These are phyloP conservation scores for Pythium apleroticum DNA, from an alignment of 352 stramenopile genomes.

Conservation along the genomic window DNA sequence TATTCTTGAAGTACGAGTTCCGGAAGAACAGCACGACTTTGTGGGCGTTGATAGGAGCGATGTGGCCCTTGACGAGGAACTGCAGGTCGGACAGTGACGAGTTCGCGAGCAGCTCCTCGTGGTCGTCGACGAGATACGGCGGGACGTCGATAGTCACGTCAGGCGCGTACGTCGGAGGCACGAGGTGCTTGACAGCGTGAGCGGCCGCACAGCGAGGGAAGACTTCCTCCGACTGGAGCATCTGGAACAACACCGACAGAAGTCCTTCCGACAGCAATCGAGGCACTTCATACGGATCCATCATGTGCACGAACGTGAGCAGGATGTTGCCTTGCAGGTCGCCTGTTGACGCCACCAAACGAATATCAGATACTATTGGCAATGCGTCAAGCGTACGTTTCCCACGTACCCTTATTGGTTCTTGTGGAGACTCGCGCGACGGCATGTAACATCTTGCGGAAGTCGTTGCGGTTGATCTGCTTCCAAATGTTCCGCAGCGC, in stretches of 20 bases:
- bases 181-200: slow-evolving; percentile 85
- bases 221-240: slow-evolving; percentile 73
- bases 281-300: slow-evolving; percentile 73
- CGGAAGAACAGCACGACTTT: slow-evolving; percentile 89
- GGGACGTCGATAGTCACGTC: slow-evolving; percentile 80
- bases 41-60: slow-evolving; percentile 85
- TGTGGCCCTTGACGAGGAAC: slow-evolving; percentile 86
- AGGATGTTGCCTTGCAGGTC: slow-evolving; percentile 84
- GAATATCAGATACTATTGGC: too few relatives aligned
- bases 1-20: slow-evolving; percentile 92
- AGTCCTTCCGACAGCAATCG: slow-evolving; percentile 76
- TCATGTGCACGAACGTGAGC: slow-evolving; percentile 89
- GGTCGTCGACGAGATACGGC: slow-evolving; percentile 81
- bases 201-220: slow-evolving; percentile 80
- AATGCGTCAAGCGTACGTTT: too few relatives aligned
- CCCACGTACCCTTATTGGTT: slow-evolving; percentile 62
- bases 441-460: slow-evolving; percentile 83
- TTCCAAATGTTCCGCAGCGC: slow-evolving; percentile 89
- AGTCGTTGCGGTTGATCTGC: slow-evolving; percentile 84
- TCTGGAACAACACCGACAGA: slow-evolving; percentile 74
- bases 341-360: slow-evolving; percentile 31
- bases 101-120: slow-evolving; percentile 86
- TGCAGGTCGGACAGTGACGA: slow-evolving; percentile 82
- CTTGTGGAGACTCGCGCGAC: slow-evolving; percentile 76
- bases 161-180: slow-evolving; percentile 67